A percentile compares a stretch with the other conserved stretches of the same genome.
Evolutionary conservation across 306 rosid genomes (phyloP).

Genomic region (Mucuna pruriens): DNA sequence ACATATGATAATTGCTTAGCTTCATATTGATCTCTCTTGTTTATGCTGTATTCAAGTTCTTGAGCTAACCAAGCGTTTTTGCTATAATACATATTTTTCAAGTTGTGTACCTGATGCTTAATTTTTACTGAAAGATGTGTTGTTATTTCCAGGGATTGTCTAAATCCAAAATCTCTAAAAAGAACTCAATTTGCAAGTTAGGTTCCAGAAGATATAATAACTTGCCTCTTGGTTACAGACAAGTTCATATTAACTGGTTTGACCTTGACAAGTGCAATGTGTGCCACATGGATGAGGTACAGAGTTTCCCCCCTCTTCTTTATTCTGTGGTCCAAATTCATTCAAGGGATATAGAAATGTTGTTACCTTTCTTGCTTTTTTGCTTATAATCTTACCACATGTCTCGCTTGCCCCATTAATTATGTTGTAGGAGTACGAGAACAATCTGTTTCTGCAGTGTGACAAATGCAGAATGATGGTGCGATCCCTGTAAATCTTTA

Average conservation of each 20-base stretch:
- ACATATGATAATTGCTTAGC: background rate
- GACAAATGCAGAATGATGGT: conserved; percentile 99
- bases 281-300: conserved; percentile 99
- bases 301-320: conserved; percentile 14
- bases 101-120: background rate
- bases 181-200: conserved; percentile 58
- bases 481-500: conserved; percentile 30
- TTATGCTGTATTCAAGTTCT: background rate
- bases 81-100: background rate
- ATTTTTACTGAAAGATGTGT: conserved; percentile 31
- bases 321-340: background rate
- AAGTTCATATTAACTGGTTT: conserved; percentile 98
- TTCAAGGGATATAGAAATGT: conserved; percentile 31
- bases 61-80: conserved; percentile 23
- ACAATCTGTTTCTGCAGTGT: conserved; percentile 95
- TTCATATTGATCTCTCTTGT: background rate
- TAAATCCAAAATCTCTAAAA: conserved; percentile 65
- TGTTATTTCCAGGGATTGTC: conserved; percentile 68
- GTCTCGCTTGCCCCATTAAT: conserved; percentile 41
- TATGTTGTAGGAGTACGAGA: conserved; percentile 80
- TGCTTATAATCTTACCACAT: background rate
- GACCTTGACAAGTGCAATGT: conserved; percentile 99
- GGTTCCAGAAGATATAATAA: conserved; percentile 66
- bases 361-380: conserved; percentile 2
- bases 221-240: conserved; percentile 84